Base-by-base conservation (phyloP, 768 basidiomycete genomes). In the Naematelia aurantialba region DNA sequence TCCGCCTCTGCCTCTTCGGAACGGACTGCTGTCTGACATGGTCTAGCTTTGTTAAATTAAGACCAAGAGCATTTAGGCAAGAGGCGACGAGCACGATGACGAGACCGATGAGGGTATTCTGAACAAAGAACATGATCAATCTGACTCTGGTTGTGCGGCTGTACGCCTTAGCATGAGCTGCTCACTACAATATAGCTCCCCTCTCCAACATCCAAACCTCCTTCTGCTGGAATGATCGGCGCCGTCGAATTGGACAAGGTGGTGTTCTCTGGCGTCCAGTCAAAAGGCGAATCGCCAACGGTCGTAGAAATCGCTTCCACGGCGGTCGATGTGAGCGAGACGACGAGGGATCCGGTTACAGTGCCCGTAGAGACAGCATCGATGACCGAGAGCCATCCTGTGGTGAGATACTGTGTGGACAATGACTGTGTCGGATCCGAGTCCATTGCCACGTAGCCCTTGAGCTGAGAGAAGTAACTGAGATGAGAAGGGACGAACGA, bases 1-100 rank as follows among this genome's bases (percentile, higher is more conserved):
- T 83, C 69, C 80, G 82, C 31, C 91, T 82, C 11, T 85, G 83
- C 39, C 85, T 77, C 76, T 88, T 89, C 14, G 93, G 93, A 50
- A 94, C 60, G 2, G 27, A 31, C 45, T 71, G 69, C 52, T 70
- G 61, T 80, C 86, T 65, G 56, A 87, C 85, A 83, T 93, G 91
- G 79, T 96, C 93, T 44, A 94, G 79, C 78, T 97, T 98, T 34
- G 91, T 92, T 59, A 97, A 80, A 73, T 96, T 97, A 44, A 98
- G 81, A n/a, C 93, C 93, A 0, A 79, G 68, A 8, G 78, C 77
- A 39, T 78, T 77, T 19, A 74, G 52, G 14, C 73, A 82, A 17
- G 88, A 89, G 0, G 91, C 88, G 5, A 88, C 79, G 2, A 90
- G 79, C 49, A 96, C 85, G 66, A 97, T 94, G 45, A 86, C 75